Base-by-base conservation (phyloP, 1,139 yeast species). In the Yamadazyma sp. region DNA sequence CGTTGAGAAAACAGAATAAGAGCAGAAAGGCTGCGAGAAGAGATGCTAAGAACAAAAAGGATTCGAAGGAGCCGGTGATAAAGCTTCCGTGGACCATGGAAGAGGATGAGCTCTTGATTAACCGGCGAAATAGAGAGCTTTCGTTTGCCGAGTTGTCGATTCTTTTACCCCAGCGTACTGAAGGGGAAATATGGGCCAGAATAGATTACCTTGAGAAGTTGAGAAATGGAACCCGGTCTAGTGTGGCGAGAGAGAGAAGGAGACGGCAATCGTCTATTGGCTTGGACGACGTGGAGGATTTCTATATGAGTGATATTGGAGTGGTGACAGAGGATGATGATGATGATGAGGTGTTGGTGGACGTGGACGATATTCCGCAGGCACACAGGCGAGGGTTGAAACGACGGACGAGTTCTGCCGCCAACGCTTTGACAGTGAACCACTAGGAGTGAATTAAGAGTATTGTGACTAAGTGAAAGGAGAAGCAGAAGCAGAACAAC, bases 121-220 rank as follows among this genome's bases (percentile, higher is more conserved):
- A 78, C 41, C 70, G 90, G 37, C 66, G 76, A 30, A 70, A 67
- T 47, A 59, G 80, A 41, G 86, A 83, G 43, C 63, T 88, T 25
- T 74, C 86, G 24, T 74, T 85, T 51, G 86, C 86, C 11, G 96
- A 88, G 57, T 66, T 88, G 32, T 77, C 86, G 9, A 80, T 87
- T 29, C 62, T 87, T 35, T 66, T 88, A 34, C 90, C 92, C 5
- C 78, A 76, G 44, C 73, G 88, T 45, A 73, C 92, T 0, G 92
- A 84, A 53, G 72, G 72, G n/a, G 94, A 86, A 48, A 86, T 86
- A 27, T 71, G 78, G 70, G 61, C 76, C 25, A 70, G 95, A 43
- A 75, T 84, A 15, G 76, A 71, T 40, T 68, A 76, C 40, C 61
- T 85, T 37, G 85, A 79, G 43, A 64, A 63, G 39, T 53, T 64